Base-by-base conservation (phyloP, 192 early-diverging fungal genomes). In the Spizellomyces sp. region DNA sequence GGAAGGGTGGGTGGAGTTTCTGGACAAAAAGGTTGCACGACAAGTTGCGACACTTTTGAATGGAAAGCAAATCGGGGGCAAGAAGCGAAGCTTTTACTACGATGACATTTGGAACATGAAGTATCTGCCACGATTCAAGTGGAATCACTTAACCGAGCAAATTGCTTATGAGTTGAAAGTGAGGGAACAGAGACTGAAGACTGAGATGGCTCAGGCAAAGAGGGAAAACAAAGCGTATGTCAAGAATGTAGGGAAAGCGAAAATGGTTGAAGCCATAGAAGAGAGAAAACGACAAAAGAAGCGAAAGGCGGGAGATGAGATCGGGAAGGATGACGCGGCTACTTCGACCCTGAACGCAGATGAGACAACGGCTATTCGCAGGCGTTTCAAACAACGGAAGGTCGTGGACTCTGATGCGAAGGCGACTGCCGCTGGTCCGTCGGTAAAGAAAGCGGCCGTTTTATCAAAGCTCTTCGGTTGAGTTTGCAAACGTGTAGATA, bases 1-100 rank as follows among this genome's bases (percentile, higher is more conserved):
- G 1, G 96, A 99, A 77, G 97, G 96, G 6, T 99, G 97, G 97
- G 90, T 99, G 27, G 97, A 99, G 80, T 98, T 99, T 78, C 75
- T 81, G 60, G 94, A 96, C 80, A 99, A 99, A 79, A 90, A 87
- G 59, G 84, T 89, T n/a, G 97, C 94, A 41, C 90, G 94, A 67
- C 75, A 78, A 4, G 84, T 90, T 0, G 95, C 95, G 5, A 74
- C 73, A 5, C 79, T 84, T 66, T 79, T 99, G 52, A 99, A 99
- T 78, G 88, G 89, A 66, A 87, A 86, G 43, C 83, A 80, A 50
- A 93, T 99, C 79, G 94, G 90, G 7, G 92, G 92, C 41, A 96
- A 94, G 69, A 95, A 94, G 77, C 84, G 90, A 44, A 88, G 83
- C 56, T 85, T 83, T 63, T 95, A 94, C 76, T 92, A 95, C 78